These are phyloP conservation scores for Pestalotiopsis sp. DNA, from an alignment of 2,329 filamentous ascomycete genomes.

Conservation along the genomic window DNA sequence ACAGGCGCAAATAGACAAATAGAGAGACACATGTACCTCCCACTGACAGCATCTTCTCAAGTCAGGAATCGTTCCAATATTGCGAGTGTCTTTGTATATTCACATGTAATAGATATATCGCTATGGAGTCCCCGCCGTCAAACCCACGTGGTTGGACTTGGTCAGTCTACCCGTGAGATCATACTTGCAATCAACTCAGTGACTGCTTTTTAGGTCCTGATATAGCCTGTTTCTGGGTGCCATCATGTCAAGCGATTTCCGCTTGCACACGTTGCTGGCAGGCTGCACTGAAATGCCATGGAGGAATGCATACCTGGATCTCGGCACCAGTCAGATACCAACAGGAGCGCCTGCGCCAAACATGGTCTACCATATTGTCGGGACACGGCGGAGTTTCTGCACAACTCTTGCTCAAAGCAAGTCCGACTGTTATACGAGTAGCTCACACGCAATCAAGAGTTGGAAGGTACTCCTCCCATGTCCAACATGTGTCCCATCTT, in stretches of 20 bases:
- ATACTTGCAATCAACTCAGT: neutral
- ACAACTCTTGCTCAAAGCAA: neutral
- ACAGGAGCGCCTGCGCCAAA: no score
- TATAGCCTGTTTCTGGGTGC: no score
- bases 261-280: no score
- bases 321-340: no score
- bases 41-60: no score
- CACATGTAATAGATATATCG: neutral
- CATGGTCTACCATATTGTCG: no score
- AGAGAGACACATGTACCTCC: neutral
- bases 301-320: no score
- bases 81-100: no score
- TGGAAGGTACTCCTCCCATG: constrained; percentile 42
- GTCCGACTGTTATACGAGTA: neutral
- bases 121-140: neutral
- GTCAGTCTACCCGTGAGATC: neutral
- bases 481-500: constrained; percentile 85
- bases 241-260: no score
- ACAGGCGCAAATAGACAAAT: neutral
- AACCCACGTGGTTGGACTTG: neutral
- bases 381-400: no score
- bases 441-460: neutral
- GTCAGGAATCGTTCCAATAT: no score
- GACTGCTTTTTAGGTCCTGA: neutral
- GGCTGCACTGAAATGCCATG: no score